Conservation (phyloP, 1,284 basidiomycete genomes). For the Papiliotrema nemorosa region DNA sequence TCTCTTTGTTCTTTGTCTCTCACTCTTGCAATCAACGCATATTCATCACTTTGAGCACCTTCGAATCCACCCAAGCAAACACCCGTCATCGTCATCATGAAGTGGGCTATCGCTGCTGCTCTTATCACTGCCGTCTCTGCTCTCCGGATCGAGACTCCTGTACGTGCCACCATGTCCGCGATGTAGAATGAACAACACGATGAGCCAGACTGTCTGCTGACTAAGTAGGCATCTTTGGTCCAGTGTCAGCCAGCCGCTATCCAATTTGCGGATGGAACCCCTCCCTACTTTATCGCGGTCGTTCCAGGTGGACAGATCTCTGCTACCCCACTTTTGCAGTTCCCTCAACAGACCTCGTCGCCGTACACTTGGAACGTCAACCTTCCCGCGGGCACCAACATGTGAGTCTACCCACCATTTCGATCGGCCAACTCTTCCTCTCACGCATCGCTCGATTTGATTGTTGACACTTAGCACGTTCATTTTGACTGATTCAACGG, state of each 20-base stretch:
- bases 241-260: constrained; percentile 49
- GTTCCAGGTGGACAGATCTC: constrained; percentile 64
- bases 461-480: no score
- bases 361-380: constrained; percentile 63
- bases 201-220: not conserved
- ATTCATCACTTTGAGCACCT: no score
- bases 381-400: constrained; percentile 53
- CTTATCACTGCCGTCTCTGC: constrained; percentile 50
- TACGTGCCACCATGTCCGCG: constrained; percentile 21
- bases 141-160: constrained; percentile 63
- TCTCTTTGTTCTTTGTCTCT: not conserved
- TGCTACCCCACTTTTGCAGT: constrained; percentile 60
- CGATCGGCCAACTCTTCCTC: constrained; percentile 1
- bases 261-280: constrained; percentile 57
- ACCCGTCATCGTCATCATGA: not conserved
- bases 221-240: constrained; percentile 39
- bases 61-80: not conserved
- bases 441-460: no score
- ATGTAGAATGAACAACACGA: not conserved
- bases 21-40: not conserved
- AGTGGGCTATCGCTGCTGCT: not conserved
- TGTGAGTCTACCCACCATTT: constrained; percentile 54
- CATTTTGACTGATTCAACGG: constrained; percentile 56
- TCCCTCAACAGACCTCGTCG: constrained; percentile 54
- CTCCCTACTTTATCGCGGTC: constrained; percentile 65